phyloP scores from a whole-genome alignment of 257 asterid species.

The Capsicum chinense region DNA sequence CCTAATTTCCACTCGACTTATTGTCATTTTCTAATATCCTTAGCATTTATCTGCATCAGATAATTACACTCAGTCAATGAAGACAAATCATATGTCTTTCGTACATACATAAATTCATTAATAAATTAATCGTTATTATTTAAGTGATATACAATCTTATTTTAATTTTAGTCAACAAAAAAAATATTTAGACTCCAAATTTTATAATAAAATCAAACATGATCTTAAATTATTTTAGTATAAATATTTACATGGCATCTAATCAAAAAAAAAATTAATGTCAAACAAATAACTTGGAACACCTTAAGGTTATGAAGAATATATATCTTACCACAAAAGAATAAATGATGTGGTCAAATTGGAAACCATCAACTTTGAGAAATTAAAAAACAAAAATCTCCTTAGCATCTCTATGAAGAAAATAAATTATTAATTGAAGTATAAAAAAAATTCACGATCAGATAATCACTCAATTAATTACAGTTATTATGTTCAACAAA shows the following conservation, averaged over 20 bases:
- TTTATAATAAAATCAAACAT: not conserved
- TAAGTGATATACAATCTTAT: not conserved
- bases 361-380: conserved; percentile 10
- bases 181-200: not conserved
- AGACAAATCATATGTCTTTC: not conserved
- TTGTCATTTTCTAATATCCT: not conserved
- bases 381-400: not conserved
- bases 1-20: no score
- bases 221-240: not conserved
- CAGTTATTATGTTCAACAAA: no score
- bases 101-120: no score
- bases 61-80: not conserved
- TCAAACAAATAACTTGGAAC: not conserved
- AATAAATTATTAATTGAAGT: not conserved
- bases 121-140: not conserved
- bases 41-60: not conserved
- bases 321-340: conserved; percentile 4
- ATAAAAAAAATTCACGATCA: not conserved
- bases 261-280: not conserved
- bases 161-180: not conserved
- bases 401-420: not conserved
- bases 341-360: conserved; percentile 16
- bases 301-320: conserved; percentile 12
- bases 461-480: no score
- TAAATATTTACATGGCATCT: not conserved